Base-by-base conservation (phyloP, 495 filamentous ascomycete genomes). In the Melanomma pulvis-pyrius region DNA sequence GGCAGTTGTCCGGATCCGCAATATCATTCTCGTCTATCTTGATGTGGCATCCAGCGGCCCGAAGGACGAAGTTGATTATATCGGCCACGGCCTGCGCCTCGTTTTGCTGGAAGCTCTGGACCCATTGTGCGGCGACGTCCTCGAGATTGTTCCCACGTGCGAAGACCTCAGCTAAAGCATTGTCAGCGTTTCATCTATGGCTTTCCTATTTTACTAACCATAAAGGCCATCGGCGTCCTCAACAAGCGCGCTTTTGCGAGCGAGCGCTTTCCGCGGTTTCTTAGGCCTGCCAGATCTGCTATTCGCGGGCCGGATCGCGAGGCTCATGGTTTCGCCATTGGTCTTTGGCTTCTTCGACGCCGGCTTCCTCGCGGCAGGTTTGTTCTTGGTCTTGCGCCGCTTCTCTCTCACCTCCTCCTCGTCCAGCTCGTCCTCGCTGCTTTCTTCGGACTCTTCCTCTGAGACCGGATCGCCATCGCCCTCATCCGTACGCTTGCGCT, bases 31-130 rank as follows among this genome's bases (percentile, higher is more conserved):
- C 80, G 12, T 86, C 87, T 25, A 98, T 83, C 59, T 87, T 81
- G 28, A 88, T 78, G 25, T 90, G 82, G 70, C 92, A 92, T 29
- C 94, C 94, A 36, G 92, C 86, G 57, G 88, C 89, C 73, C 87
- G 85, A 3, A 98, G 80, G 22, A 97, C 86, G 70, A 96, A 92
- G 74, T 96, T 98, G 59, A 98, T 83, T 65, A 98, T 77, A 41
- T 96, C 91, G 12, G 87, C 85, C 75, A 97, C 82, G 6, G 91
- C 90, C 30, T 79, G 78, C 1, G 83, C 74, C 54, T 88, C 84
- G 69, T 93, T 77, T 32, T 83, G 79, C 55, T 88, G 81, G 79
- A 93, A 98, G 69, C 82, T 81, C 30, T 82, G 77, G 54, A 92
- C 82, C 93, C 93, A 98, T 48, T 88, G 82, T 19, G 87, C 84